Evolutionary conservation across 441 rosid genomes (phyloP), one percentile per base, ranked within the genome.

Genomic region (Erysimum cheiri): DNA sequence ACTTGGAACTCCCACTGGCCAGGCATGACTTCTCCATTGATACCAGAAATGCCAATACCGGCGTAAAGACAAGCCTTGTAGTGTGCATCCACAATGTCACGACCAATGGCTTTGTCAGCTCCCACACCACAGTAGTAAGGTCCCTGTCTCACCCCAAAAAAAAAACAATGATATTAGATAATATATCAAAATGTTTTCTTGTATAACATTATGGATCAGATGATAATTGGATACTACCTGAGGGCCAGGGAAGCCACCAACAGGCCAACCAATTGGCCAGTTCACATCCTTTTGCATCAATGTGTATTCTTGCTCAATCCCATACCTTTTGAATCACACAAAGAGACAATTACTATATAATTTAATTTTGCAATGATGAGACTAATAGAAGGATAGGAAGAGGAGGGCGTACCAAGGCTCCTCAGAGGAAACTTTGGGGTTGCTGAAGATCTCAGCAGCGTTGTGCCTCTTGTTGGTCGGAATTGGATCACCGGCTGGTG

Each of bases 21-120:
- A 0, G 95, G 92, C 98, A 90, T 92, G 70, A 88, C 98, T 76
- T 90, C 98, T 39, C 86, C 96, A 64, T 92, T 90, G 55, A 88
- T 80, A 19, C 98, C 96, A 26, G 35, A 60, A 29, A 60, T 32
- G 12, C 93, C 80, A 8, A 88, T 81, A 64, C 84, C 95, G 15
- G 98, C 92, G 73, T 85, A 88, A 35, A 92, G 70, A 68, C 98
- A 92, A 13, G 96, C 93, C 67, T 87, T 83, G 54, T 85, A 85
- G 73, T 87, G 92, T 29, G 88, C 74, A 40, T 87, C 85, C 0
- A 85, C 92, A 43, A 87, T 79, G 75, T 87, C 88, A 3, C 89
- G 84, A n/a, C 88, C 89, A 72, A 77, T 83, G 24, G 92, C 86
- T 60, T 90, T 90, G 67, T 92, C 95, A 37, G 88, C 93, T 2